These are phyloP conservation scores for Hevea brasiliensis DNA, from an alignment of 345 rosid species.

Conservation along the genomic window DNA sequence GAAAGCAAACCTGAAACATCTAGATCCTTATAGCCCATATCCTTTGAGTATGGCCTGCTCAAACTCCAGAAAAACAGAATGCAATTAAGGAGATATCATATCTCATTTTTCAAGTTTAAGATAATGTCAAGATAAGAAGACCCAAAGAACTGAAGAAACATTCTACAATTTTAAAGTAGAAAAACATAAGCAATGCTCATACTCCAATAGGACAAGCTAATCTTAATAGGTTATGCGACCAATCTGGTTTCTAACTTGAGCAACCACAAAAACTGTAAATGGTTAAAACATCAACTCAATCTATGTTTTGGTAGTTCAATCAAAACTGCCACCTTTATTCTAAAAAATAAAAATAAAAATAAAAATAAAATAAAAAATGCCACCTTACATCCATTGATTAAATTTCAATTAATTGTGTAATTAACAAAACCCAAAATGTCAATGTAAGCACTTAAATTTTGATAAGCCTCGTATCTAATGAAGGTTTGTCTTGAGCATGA, in stretches of 20 bases:
- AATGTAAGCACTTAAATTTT: no score
- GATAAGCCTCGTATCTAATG: no score
- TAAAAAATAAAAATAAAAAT: no score
- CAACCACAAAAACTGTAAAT: not conserved
- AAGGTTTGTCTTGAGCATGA: no score
- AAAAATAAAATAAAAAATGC: no score
- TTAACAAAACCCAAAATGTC: no score
- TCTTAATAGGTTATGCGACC: not conserved
- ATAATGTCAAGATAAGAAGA: conserved; percentile 18
- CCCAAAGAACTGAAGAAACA: conserved; percentile 34
- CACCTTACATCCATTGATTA: no score
- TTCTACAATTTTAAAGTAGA: no score
- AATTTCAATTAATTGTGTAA: no score
- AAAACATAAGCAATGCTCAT: not conserved
- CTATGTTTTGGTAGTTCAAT: no score
- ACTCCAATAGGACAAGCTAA: not conserved
- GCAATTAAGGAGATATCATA: conserved; percentile 13
- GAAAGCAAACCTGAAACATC: conserved; percentile 77
- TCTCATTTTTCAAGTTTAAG: conserved; percentile 18
- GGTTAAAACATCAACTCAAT: not conserved
- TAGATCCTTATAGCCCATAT: conserved; percentile 80
- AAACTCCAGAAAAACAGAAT: conserved; percentile 29
- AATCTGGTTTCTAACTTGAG: not conserved
- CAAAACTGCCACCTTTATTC: no score
- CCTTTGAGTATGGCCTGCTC: conserved; percentile 90